Conservation (phyloP, 768 basidiomycete genomes). For the Mycena pura region DNA sequence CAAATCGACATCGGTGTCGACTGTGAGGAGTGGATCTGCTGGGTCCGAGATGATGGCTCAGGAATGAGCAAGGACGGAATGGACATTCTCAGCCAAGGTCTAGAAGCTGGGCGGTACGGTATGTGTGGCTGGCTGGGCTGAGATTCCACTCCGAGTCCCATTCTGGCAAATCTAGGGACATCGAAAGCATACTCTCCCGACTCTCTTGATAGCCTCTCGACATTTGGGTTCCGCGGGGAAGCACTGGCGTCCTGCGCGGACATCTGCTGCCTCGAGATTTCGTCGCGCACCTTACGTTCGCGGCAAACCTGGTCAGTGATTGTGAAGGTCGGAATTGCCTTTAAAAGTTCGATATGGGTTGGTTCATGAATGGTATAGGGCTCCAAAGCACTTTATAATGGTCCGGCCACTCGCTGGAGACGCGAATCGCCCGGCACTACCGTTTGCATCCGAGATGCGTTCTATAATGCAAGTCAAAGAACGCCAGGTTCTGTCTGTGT, state of each 20-base stretch:
- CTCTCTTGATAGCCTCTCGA: constrained; percentile 57
- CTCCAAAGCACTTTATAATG: constrained; percentile 69
- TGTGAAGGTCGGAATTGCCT: constrained; percentile 62
- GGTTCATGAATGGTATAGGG: constrained; percentile 51
- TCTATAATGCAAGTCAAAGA: constrained; percentile 73
- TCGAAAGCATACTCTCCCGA: constrained; percentile 70
- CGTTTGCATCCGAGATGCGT: constrained; percentile 86
- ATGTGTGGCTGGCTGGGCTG: constrained; percentile 36
- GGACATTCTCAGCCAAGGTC: constrained; percentile 54
- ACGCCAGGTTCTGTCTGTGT: constrained; percentile 9
- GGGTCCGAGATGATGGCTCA: constrained; percentile 85
- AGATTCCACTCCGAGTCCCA: not conserved
- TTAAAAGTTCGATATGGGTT: not conserved
- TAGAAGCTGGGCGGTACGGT: constrained; percentile 72
- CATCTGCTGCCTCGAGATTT: constrained; percentile 81
- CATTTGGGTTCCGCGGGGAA: constrained; percentile 95
- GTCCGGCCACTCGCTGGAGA: constrained; percentile 78
- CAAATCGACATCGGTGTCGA: constrained; percentile 77
- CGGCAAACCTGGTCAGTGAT: constrained; percentile 79
- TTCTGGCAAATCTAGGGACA: constrained; percentile 53
- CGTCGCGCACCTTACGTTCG: constrained; percentile 71
- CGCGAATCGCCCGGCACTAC: constrained; percentile 79
- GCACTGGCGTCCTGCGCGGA: constrained; percentile 87
- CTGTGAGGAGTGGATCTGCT: constrained; percentile 79
- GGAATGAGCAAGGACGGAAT: constrained; percentile 76